These are phyloP conservation scores for Paracorniculantispora psalliotae DNA, from an alignment of 2,329 filamentous ascomycete species.

Conservation along the genomic window DNA sequence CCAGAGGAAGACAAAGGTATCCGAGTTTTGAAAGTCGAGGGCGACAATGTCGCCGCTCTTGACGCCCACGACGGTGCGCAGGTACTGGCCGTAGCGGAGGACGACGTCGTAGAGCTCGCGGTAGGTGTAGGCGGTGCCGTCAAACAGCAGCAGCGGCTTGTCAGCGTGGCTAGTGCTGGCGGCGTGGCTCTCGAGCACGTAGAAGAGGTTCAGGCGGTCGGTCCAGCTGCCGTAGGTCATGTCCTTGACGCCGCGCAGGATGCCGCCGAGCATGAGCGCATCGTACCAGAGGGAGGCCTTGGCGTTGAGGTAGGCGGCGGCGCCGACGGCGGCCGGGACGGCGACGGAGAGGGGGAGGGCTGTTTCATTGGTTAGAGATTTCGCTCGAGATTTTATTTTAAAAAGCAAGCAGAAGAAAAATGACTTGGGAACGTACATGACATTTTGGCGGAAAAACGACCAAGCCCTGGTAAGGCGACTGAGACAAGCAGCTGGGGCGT, in stretches of 20 bases:
- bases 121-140: slow-evolving; percentile 67
- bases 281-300: slow-evolving; percentile 65
- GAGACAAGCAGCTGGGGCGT: background rate
- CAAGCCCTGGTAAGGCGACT: background rate
- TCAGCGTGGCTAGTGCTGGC: slow-evolving; percentile 45
- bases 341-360: slow-evolving; percentile 50
- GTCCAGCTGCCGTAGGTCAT: slow-evolving; percentile 48
- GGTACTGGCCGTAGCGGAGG: slow-evolving; percentile 70
- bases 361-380: too few species aligned
- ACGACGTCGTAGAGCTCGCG: slow-evolving; percentile 66
- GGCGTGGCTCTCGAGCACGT: slow-evolving; percentile 65
- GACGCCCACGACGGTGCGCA: slow-evolving; percentile 59
- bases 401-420: background rate
- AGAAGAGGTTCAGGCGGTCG: slow-evolving; percentile 68
- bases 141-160: slow-evolving; percentile 59
- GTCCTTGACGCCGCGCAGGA: too few species aligned
- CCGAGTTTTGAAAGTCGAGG: slow-evolving; percentile 75
- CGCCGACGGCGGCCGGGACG: slow-evolving; percentile 59
- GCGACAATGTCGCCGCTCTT: slow-evolving; percentile 72
- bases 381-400: too few species aligned
- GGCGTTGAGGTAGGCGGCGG: slow-evolving; percentile 72
- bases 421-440: background rate
- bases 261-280: slow-evolving; percentile 39
- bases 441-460: background rate
- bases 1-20: slow-evolving; percentile 69